A percentile compares a stretch with the other conserved stretches of the same genome.
phyloP scores from a whole-genome alignment of 73 alveolate species.

The Uronychia binucleata region DNA sequence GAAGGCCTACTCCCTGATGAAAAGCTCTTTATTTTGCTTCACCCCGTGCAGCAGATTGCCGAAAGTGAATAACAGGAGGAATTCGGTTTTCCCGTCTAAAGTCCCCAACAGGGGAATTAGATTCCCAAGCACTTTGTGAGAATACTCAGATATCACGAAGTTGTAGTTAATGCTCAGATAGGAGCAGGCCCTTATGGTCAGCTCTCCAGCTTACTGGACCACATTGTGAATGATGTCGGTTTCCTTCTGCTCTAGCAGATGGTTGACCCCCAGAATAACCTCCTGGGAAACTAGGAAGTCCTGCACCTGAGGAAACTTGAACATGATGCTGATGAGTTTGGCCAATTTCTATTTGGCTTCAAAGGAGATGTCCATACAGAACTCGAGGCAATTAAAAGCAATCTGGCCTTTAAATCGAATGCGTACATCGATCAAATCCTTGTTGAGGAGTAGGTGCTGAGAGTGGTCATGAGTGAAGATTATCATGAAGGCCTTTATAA shows the following conservation, averaged over 20 bases:
- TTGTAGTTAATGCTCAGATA: neutral
- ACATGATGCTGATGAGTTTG: constrained; percentile 34
- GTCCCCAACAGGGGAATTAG: neutral
- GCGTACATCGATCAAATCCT: constrained; percentile 25
- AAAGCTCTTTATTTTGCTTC: neutral
- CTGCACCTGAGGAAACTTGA: constrained; percentile 39
- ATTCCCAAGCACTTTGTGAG: neutral
- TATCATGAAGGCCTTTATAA: constrained; percentile 61
- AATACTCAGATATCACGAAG: neutral
- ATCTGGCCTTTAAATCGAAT: constrained; percentile 1
- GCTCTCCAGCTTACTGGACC: neutral
- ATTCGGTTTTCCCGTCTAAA: neutral
- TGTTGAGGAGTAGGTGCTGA: constrained; percentile 57
- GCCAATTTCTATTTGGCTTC: constrained; percentile 54
- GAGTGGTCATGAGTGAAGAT: constrained; percentile 62
- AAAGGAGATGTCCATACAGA: constrained; percentile 31
- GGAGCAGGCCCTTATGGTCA: neutral
- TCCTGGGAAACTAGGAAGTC: constrained; percentile 37
- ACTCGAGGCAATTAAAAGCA: constrained; percentile 59
- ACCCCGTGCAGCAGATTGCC: neutral
- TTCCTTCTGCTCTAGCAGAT: constrained; percentile 24
- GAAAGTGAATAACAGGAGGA: neutral
- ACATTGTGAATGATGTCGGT: constrained; percentile 32
- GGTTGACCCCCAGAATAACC: constrained; percentile 43
- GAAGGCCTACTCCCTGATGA: neutral